Base-by-base conservation (phyloP, 768 basidiomycete species). In the Xerocomellus dryophilus region DNA sequence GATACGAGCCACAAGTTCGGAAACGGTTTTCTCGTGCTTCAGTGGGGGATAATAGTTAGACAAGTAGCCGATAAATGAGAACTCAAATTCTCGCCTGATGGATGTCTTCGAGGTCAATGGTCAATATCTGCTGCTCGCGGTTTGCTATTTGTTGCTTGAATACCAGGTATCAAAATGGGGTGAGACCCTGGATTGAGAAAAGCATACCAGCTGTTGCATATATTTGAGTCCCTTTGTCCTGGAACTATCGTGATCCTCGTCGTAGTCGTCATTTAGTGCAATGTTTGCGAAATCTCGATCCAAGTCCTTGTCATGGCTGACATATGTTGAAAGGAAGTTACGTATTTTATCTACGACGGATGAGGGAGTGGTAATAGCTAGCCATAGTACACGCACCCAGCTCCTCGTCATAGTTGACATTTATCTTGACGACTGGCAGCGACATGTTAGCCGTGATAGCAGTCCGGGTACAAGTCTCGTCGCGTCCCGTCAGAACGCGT, bases 51-150 rank as follows among this genome's bases (percentile, higher is more conserved):
- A 65, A 36, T 18, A 7, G 17, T 71, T 50, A 51, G 47, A 35
- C 3, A 25, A 27, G 23, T 35, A 51, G 51, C 31, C 46, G 21
- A 25, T 43, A 38, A 54, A 20, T 50, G 23, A 54, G 14, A 41
- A 58, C 11, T 38, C 15, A 25, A 18, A 48, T 53, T 62, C 79
- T 64, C 61, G 88, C 94, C 58, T 84, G 79, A 56, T 79, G 78
- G 38, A 98, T 75, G 71, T 99, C 97, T 66, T 93, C 91, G 21
- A 99, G 70, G 62, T 96, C 93, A 56, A 99, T 83, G 38, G 85
- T 76, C 10, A 99, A 75, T 82, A 90, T 90, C 61, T 93, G 84
- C 69, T 93, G 88, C 57, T 97, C 91, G 34, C 97, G 82, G 72
- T 99, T 96, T 46, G 96, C 92, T 55, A 99, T 83, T 41, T 78